Conservation (phyloP, 177 flowering plant genomes). For the Vitis hybrid region DNA sequence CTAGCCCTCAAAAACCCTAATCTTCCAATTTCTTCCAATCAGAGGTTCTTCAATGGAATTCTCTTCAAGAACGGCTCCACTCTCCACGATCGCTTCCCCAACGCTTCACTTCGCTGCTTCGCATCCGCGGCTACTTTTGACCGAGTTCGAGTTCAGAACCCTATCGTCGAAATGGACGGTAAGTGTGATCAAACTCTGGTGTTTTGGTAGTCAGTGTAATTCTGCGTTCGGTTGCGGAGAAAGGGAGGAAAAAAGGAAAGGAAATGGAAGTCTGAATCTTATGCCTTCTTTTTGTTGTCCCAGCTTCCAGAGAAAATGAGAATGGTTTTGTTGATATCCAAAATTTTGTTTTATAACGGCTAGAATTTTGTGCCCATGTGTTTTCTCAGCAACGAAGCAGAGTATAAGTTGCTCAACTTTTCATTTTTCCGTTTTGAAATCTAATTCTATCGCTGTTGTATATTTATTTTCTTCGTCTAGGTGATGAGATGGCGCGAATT, state of each 20-base stretch:
- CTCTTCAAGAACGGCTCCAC: slow-evolving; percentile 11
- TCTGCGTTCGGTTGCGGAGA: neutral
- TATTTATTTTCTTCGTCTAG: slow-evolving; percentile 29
- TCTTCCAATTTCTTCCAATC: slow-evolving; percentile 10
- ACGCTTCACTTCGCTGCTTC: slow-evolving; percentile 63
- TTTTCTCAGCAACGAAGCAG: neutral
- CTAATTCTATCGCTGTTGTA: neutral
- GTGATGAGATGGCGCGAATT: slow-evolving; percentile 95
- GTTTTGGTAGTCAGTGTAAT: neutral
- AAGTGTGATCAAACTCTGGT: slow-evolving; percentile 3
- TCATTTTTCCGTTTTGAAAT: neutral
- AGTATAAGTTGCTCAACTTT: neutral
- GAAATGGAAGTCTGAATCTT: neutral
- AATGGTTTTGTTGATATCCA: too few relatives aligned
- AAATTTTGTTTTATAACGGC: too few relatives aligned
- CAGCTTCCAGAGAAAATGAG: too few relatives aligned
- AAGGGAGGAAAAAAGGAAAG: neutral
- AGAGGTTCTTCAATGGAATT: slow-evolving; percentile 23
- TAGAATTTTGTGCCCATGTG: neutral
- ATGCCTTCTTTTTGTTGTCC: neutral
- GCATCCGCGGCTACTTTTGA: slow-evolving; percentile 40
- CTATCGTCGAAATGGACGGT: slow-evolving; percentile 98
- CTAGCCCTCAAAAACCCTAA: slow-evolving; percentile 22
- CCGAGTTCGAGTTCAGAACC: slow-evolving; percentile 67
- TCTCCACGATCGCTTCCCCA: slow-evolving; percentile 22